phyloP scores from a whole-genome alignment of 148 eudicot genomes.

The Linanthus parryae region DNA sequence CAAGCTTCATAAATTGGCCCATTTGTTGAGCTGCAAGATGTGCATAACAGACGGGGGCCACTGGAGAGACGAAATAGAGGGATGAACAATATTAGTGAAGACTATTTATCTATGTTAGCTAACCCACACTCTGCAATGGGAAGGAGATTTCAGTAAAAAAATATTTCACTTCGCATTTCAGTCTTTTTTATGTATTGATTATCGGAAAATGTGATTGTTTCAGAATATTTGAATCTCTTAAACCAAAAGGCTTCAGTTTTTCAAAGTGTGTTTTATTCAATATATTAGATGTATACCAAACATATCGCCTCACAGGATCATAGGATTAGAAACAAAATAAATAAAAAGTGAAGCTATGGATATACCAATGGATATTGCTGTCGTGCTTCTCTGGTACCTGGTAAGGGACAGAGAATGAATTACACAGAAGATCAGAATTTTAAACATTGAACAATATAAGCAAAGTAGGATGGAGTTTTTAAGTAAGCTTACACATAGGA shows the following conservation, averaged over 20 bases:
- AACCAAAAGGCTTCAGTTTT: not conserved
- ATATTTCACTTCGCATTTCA: too few relatives aligned
- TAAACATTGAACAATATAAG: not conserved
- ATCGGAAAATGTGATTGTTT: too few relatives aligned
- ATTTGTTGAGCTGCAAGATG: constrained; percentile 81
- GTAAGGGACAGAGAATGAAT: constrained; percentile 10
- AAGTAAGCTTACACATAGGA: constrained; percentile 74
- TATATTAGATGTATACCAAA: too few relatives aligned
- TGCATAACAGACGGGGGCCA: constrained; percentile 88
- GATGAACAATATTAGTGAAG: not conserved
- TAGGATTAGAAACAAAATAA: not conserved
- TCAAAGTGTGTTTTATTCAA: too few relatives aligned
- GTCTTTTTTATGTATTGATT: too few relatives aligned
- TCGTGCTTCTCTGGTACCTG: constrained; percentile 87
- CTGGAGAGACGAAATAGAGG: constrained; percentile 27
- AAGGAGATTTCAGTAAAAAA: too few relatives aligned
- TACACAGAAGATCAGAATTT: too few relatives aligned
- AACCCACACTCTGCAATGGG: too few relatives aligned
- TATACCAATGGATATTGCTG: constrained; percentile 76
- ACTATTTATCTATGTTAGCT: not conserved
- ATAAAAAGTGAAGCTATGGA: not conserved
- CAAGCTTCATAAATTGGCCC: constrained; percentile 54
- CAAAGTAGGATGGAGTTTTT: not conserved
- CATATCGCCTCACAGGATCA: too few relatives aligned
- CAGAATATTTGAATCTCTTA: too few relatives aligned